Evolutionary conservation across 2,329 filamentous ascomycete species (phyloP).

Genomic region (Phialophora expanda): DNA sequence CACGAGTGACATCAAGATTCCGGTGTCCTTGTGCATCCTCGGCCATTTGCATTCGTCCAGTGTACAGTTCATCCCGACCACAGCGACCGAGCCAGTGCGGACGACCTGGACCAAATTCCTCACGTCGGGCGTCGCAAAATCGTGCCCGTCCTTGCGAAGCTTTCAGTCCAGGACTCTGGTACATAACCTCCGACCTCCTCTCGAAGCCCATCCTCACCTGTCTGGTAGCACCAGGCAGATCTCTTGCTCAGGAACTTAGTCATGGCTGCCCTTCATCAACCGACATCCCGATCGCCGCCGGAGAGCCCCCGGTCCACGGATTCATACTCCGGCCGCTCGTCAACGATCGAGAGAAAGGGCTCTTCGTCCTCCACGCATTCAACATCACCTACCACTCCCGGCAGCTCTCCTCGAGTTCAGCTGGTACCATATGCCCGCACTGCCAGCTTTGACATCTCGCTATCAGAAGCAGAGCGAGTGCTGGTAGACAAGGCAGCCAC

Average conservation of each 20-base stretch:
- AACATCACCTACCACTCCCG: constrained; percentile 26
- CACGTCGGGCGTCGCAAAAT: background rate
- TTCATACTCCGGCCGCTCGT: constrained; percentile 27
- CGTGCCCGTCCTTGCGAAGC: constrained; percentile 3
- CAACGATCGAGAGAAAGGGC: constrained; percentile 22
- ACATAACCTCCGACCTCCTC: constrained; percentile 4
- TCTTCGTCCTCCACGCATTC: constrained; percentile 11
- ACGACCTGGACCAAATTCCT: constrained; percentile 7
- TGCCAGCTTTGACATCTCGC: constrained; percentile 36
- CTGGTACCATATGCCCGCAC: constrained; percentile 37
- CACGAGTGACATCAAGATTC: constrained; percentile 31
- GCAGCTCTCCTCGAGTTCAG: constrained; percentile 34
- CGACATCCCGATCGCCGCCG: constrained; percentile 8
- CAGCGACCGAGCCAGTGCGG: constrained; percentile 10
- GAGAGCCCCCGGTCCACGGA: constrained; percentile 23
- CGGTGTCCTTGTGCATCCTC: constrained; percentile 2
- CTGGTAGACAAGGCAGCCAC: constrained; percentile 31
- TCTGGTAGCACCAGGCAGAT: constrained; percentile 1
- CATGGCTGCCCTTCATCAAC: constrained; percentile 32
- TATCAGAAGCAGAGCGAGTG: constrained; percentile 36
- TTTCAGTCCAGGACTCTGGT: constrained; percentile 2
- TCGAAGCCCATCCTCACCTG: background rate
- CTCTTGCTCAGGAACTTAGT: constrained; percentile 1
- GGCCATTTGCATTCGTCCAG: constrained; percentile 3
- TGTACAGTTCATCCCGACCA: constrained; percentile 25